Evolutionary conservation across 352 stramenopile species (phyloP).

Genomic region (Phytophthora syringae): DNA sequence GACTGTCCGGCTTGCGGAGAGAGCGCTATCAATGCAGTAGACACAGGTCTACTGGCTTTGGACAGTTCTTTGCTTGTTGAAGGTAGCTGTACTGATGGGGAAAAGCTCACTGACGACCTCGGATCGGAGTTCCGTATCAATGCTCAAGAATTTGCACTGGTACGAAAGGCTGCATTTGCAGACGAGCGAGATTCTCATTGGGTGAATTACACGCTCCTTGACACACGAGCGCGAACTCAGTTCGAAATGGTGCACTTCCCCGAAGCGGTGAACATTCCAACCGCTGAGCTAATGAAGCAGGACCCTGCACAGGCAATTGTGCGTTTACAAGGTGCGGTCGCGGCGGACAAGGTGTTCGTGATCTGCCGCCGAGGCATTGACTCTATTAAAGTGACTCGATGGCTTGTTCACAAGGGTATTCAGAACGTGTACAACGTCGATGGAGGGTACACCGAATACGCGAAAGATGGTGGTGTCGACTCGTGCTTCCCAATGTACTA

Average conservation of each 20-base stretch:
- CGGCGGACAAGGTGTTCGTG: slow-evolving; percentile 40
- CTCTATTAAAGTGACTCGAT: slow-evolving; percentile 62
- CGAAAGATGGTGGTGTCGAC: slow-evolving; percentile 45
- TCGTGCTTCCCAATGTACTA: slow-evolving; percentile 81
- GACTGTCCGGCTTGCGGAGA: slow-evolving; percentile 50
- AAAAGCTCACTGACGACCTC: slow-evolving; percentile 19
- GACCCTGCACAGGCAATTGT: slow-evolving; percentile 24
- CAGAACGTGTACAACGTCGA: slow-evolving; percentile 64
- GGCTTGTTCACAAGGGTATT: slow-evolving; percentile 56
- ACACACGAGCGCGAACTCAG: slow-evolving; percentile 60
- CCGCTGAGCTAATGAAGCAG: slow-evolving; percentile 48
- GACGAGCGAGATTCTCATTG: background rate
- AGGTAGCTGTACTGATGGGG: slow-evolving; percentile 15
- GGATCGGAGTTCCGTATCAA: slow-evolving; percentile 41
- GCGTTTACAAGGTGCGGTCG: slow-evolving; percentile 14
- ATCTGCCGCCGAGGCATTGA: slow-evolving; percentile 86
- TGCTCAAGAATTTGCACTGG: slow-evolving; percentile 40
- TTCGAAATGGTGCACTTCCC: slow-evolving; percentile 84
- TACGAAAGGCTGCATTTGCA: slow-evolving; percentile 25
- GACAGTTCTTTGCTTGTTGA: slow-evolving; percentile 22
- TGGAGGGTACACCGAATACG: slow-evolving; percentile 77
- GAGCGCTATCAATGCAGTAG: background rate
- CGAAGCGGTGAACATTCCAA: slow-evolving; percentile 72
- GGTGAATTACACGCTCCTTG: slow-evolving; percentile 56
- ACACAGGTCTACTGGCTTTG: background rate